Percentiles rank a stretch among this genome's conserved stretches.
Evolutionary conservation across 768 basidiomycete species (phyloP).

Genomic region (Clathrus columnatus): DNA sequence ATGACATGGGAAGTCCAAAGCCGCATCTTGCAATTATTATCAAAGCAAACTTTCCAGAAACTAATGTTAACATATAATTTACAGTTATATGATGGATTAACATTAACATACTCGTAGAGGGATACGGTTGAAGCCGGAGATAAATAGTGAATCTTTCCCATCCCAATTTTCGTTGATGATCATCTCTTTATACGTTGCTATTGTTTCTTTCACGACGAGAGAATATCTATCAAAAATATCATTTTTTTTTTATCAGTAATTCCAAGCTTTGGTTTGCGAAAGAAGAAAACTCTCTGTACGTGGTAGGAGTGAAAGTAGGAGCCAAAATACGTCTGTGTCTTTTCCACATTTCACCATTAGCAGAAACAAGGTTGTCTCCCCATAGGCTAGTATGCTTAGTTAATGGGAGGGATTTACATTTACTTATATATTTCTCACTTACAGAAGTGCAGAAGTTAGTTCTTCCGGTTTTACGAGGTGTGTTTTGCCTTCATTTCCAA

Average conservation of each 20-base stretch:
- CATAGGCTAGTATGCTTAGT: not conserved
- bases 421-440: too few relatives aligned
- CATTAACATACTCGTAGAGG: not conserved
- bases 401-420: too few relatives aligned
- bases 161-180: conserved; percentile 5
- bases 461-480: conserved; percentile 15
- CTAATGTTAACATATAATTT: not conserved
- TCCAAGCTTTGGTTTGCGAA: too few relatives aligned
- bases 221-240: too few relatives aligned
- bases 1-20: conserved; percentile 4
- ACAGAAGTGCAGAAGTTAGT: too few relatives aligned
- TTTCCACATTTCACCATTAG: conserved; percentile 53
- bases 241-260: too few relatives aligned
- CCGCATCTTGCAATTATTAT: conserved; percentile 7
- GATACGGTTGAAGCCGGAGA: too few relatives aligned
- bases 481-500: conserved; percentile 14
- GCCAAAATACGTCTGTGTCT: conserved; percentile 54
- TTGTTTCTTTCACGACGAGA: conserved; percentile 4
- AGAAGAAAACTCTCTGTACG: too few relatives aligned
- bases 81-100: conserved; percentile 5
- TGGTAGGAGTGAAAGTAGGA: conserved; percentile 36
- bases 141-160: not conserved
- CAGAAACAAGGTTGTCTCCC: conserved; percentile 47
- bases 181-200: conserved; percentile 8
- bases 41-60: not conserved